A percentile compares a stretch with the other conserved stretches of the same genome.
Evolutionary conservation across 2,329 filamentous ascomycete species (phyloP).

Genomic region (Fusarium napiforme): DNA sequence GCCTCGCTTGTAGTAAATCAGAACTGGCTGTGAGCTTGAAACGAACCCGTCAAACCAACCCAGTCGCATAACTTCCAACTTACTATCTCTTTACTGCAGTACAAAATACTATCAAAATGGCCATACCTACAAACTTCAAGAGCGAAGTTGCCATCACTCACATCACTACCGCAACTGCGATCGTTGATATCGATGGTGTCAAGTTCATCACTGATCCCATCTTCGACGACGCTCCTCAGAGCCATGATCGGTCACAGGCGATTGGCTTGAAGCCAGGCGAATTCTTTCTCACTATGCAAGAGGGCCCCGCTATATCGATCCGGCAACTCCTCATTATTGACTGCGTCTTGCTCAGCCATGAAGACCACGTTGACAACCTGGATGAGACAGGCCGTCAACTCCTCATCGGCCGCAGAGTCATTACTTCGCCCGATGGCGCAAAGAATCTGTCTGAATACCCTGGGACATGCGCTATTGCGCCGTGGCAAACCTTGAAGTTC

Average conservation of each 20-base stretch:
- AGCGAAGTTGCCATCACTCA: background rate
- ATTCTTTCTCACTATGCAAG: background rate
- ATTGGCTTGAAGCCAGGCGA: background rate
- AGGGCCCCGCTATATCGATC: background rate
- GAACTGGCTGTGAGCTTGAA: background rate
- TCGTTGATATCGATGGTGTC: background rate
- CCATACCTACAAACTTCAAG: background rate
- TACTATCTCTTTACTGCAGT: too few species aligned
- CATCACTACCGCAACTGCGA: background rate
- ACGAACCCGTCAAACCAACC: too few species aligned
- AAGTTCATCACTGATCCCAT: conserved; percentile 4
- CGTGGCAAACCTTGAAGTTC: background rate
- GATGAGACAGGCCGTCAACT: background rate
- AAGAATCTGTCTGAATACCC: background rate
- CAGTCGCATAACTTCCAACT: too few species aligned
- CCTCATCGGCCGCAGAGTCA: background rate
- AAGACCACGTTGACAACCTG: background rate
- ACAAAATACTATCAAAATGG: background rate
- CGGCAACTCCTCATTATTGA: background rate
- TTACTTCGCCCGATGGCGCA: background rate
- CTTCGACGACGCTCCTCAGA: background rate
- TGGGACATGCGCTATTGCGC: background rate
- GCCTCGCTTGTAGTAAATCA: background rate
- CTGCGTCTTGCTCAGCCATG: background rate
- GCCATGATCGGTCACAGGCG: background rate